Evolutionary conservation across 1,284 basidiomycete genomes (phyloP).

Genomic region (Pseudomicrostroma phylloplanum): DNA sequence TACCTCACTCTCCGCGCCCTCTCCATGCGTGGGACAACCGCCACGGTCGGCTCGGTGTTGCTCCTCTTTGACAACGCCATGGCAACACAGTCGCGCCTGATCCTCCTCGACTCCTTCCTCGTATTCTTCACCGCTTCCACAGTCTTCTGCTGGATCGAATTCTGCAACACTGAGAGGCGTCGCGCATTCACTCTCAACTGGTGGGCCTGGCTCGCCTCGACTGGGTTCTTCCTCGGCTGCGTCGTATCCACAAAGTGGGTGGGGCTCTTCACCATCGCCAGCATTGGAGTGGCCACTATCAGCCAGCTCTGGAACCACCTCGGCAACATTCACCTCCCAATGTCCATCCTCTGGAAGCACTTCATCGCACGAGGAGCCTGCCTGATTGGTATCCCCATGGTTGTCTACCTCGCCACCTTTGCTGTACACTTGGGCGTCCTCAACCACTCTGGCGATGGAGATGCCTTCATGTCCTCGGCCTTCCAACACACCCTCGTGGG

Average conservation of each 20-base stretch:
- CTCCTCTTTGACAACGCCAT: constrained; percentile 95
- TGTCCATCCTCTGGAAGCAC: constrained; percentile 70
- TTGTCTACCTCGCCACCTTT: constrained; percentile 95
- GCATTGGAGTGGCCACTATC: constrained; percentile 77
- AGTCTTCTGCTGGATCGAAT: constrained; percentile 77
- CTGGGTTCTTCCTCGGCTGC: constrained; percentile 81
- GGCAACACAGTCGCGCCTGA: constrained; percentile 88
- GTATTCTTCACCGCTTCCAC: constrained; percentile 95
- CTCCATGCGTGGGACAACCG: constrained; percentile 73
- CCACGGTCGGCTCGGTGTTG: constrained; percentile 80
- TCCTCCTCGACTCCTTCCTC: constrained; percentile 92
- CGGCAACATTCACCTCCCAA: constrained; percentile 75
- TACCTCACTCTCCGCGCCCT: constrained; percentile 90
- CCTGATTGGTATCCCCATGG: constrained; percentile 72
- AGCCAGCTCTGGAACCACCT: constrained; percentile 83
- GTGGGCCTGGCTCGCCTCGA: constrained; percentile 89
- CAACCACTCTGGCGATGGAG: constrained; percentile 83
- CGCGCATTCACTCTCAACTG: constrained; percentile 70
- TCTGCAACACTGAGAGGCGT: constrained; percentile 77
- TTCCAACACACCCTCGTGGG: constrained; percentile 96
- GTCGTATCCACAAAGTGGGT: constrained; percentile 97
- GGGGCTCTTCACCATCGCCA: constrained; percentile 96
- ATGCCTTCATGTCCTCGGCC: constrained; percentile 97
- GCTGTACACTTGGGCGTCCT: constrained; percentile 86
- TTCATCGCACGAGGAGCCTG: constrained; percentile 83